phyloP scores from a whole-genome alignment of 2,329 filamentous ascomycete genomes.

The Ceratocystis cubensis region DNA sequence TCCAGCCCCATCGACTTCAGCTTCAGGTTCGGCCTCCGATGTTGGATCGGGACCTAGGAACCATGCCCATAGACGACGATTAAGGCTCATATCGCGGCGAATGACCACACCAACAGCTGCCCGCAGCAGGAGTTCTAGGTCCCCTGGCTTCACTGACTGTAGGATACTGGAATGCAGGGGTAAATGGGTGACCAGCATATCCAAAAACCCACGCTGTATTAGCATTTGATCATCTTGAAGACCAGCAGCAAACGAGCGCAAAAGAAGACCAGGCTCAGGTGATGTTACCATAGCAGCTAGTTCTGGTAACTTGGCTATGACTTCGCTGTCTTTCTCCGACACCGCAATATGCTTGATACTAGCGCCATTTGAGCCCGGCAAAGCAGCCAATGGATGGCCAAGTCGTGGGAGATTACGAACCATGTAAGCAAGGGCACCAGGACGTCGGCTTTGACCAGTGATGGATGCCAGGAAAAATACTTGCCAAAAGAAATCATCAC shows the following conservation, averaged over 20 bases:
- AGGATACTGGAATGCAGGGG: slow-evolving; percentile 73
- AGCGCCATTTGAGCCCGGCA: slow-evolving; percentile 28
- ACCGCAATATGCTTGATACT: slow-evolving; percentile 28
- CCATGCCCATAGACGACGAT: slow-evolving; percentile 91
- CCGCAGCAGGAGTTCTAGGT: slow-evolving; percentile 68
- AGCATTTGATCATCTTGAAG: slow-evolving; percentile 77
- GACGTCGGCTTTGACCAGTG: slow-evolving; percentile 71
- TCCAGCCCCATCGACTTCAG: slow-evolving; percentile 31
- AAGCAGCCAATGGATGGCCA: slow-evolving; percentile 32
- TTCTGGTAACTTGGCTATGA: slow-evolving; percentile 3
- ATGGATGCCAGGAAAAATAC: slow-evolving; percentile 91
- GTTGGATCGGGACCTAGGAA: slow-evolving; percentile 66
- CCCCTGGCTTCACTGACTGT: slow-evolving; percentile 59
- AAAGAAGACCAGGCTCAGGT: slow-evolving; percentile 78
- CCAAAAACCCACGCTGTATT: slow-evolving; percentile 86
- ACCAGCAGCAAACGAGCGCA: slow-evolving; percentile 86
- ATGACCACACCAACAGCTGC: slow-evolving; percentile 80
- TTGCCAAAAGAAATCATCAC: slow-evolving; percentile 93
- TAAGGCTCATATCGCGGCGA: slow-evolving; percentile 90
- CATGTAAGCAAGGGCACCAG: slow-evolving; percentile 80
- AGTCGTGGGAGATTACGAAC: slow-evolving; percentile 62
- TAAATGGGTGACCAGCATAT: slow-evolving; percentile 79
- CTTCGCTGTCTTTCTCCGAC: slow-evolving; percentile 30
- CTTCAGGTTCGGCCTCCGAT: slow-evolving; percentile 15
- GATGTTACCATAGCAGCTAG: slow-evolving; percentile 58